Evolutionary conservation across 495 filamentous ascomycete species (phyloP).

Genomic region (Hypoxylon intermedium): DNA sequence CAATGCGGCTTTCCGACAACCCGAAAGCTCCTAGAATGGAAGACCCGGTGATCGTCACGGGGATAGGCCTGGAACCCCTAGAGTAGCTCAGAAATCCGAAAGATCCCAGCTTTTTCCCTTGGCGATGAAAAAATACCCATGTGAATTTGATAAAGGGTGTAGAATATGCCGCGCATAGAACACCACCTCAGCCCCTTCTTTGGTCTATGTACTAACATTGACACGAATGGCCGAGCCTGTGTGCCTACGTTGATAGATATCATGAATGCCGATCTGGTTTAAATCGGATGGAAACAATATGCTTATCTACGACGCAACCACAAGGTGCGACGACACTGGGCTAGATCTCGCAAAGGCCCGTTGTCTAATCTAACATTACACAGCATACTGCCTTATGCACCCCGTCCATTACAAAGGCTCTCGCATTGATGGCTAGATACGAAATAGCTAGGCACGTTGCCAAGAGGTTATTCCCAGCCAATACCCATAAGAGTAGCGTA

Average conservation of each 20-base stretch:
- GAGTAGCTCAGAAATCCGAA: conserved; percentile 26
- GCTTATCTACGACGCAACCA: conserved; percentile 16
- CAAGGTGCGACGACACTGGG: conserved; percentile 12
- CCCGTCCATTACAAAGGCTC: conserved; percentile 11
- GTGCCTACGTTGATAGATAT: background rate
- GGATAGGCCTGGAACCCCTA: conserved; percentile 16
- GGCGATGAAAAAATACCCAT: background rate
- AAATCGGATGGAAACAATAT: conserved; percentile 1
- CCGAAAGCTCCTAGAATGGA: conserved; percentile 10
- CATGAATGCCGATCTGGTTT: conserved; percentile 11
- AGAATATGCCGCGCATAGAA: background rate
- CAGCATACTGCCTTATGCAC: conserved; percentile 26
- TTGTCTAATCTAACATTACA: conserved; percentile 19
- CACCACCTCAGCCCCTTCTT: conserved; percentile 1
- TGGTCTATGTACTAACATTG: conserved; percentile 1
- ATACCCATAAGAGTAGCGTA: conserved; percentile 5
- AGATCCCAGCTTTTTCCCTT: background rate
- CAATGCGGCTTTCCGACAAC: conserved; percentile 14
- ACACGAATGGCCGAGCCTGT: too few relatives aligned
- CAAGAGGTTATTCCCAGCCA: conserved; percentile 22
- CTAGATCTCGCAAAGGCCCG: conserved; percentile 14
- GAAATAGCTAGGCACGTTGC: conserved; percentile 12
- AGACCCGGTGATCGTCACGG: conserved; percentile 23
- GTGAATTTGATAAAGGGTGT: background rate
- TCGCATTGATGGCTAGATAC: conserved; percentile 6